Percentiles rank a stretch among this genome's conserved stretches.
These are phyloP conservation scores for Poterioochromonas sp. DNA, from an alignment of 352 stramenopile species.

Conservation along the genomic window DNA sequence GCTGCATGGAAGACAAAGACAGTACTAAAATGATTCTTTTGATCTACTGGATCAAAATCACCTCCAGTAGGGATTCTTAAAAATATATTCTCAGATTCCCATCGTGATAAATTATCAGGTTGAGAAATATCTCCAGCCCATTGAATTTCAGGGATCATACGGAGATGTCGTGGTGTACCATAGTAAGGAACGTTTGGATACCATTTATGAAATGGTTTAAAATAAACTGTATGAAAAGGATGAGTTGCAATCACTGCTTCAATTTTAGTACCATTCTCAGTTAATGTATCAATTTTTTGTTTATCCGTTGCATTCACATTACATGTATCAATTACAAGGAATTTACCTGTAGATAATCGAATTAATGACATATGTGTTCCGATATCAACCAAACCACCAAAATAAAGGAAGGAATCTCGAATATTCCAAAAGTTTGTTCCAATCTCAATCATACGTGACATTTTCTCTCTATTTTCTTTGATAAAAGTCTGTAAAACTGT, in stretches of 20 bases:
- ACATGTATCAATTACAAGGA: not conserved
- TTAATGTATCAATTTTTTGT: not conserved
- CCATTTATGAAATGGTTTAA: not conserved
- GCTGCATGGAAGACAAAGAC: conserved; percentile 1
- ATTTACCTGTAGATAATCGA: not conserved
- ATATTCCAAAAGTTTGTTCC: not conserved
- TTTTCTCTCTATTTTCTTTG: too few relatives aligned
- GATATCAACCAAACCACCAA: not conserved
- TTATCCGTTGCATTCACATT: not conserved
- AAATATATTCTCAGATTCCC: not conserved
- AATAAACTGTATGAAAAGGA: conserved; percentile 23
- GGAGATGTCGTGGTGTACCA: not conserved
- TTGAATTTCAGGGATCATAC: not conserved
- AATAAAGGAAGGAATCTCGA: not conserved
- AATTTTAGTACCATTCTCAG: not conserved
- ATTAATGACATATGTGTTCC: conserved; percentile 30
- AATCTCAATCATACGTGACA: too few relatives aligned
- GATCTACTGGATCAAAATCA: not conserved
- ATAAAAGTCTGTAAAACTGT: too few relatives aligned
- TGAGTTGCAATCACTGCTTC: conserved; percentile 22
- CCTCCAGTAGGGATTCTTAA: not conserved
- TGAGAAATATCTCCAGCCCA: not conserved
- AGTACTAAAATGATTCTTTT: conserved; percentile 22
- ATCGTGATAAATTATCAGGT: not conserved
- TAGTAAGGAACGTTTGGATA: not conserved